These are phyloP conservation scores for Arachis monticola DNA, from an alignment of 331 rosid genomes.

Conservation along the genomic window DNA sequence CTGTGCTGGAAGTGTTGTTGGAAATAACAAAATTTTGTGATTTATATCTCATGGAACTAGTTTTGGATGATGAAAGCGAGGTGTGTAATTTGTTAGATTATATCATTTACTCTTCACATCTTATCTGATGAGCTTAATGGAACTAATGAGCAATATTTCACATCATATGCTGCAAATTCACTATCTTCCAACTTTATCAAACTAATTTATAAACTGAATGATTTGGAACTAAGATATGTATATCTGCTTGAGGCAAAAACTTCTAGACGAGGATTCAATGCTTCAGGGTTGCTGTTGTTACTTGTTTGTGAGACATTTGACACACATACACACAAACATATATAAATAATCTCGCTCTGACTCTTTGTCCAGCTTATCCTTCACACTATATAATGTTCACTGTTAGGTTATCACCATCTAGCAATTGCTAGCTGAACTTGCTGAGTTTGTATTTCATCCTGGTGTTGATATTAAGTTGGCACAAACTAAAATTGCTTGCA, in stretches of 20 bases:
- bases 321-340: too few species aligned
- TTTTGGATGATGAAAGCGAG: conserved; percentile 89
- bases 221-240: conserved; percentile 28
- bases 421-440: conserved; percentile 11
- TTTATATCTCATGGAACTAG: conserved; percentile 94
- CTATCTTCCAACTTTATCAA: background rate
- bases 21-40: conserved; percentile 90
- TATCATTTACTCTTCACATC: conserved; percentile 9
- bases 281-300: conserved; percentile 7
- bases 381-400: background rate
- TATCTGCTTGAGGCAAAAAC: conserved; percentile 14
- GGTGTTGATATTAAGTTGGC: conserved; percentile 11
- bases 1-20: conserved; percentile 83
- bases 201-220: background rate
- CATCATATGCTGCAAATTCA: conserved; percentile 25
- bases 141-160: conserved; percentile 14
- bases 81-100: conserved; percentile 46
- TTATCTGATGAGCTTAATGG: conserved; percentile 24
- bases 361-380: conserved; percentile 18
- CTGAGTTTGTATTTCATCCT: conserved; percentile 20
- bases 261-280: conserved; percentile 2
- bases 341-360: background rate
- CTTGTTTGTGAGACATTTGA: background rate
- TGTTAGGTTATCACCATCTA: conserved; percentile 5
- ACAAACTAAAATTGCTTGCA: conserved; percentile 19